Base-by-base conservation (phyloP, 345 rosid species). In the Ceriops decandra region DNA sequence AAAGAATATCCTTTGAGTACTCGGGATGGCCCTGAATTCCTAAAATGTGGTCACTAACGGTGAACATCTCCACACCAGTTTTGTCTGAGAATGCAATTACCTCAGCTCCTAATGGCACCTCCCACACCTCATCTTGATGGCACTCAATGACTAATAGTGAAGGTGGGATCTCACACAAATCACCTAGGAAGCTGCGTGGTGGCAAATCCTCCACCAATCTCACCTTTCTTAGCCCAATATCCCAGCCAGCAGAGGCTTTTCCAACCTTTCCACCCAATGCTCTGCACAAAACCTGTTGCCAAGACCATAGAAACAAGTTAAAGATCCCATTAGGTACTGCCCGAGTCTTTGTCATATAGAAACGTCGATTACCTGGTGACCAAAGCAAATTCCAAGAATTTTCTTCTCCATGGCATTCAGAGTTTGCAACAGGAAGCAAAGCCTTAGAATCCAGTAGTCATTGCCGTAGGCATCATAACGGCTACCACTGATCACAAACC, bases 1-100 rank as follows among this genome's bases (percentile, higher is more conserved):
- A 74, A 54, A 93, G 83, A 60, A 93, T 91, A 80, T 89, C 97
- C 60, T 82, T 88, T 77, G 91, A 85, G 76, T 91, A 89, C 73
- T 93, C 98, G 11, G 95, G 97, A 68, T 93, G 96, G 28, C 98
- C 97, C 82, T 93, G 98, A 69, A 93, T 83, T n/a, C 96, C 95
- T 51, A 89, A 71, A 53, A 93, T 80, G 68, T 79, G 96, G 35
- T 84, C 80, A 13, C 85, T 93, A 17, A 91, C 72, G 0, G 66
- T 21, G 51, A 74, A 91, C 89, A 91, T 88, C 68, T 93, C 98
- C 5, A 93, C 87, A 10, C 88, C 87, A 56, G 92, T 91, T 58
- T 85, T 91, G 6, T 82, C 85, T 5, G 98, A 93, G 73, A 80
- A 89, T 3, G 90, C 98, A 9, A 93, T 78, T 31, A 93, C 81